These are phyloP conservation scores for Amanita pseudoporphyria DNA, from an alignment of 768 basidiomycete genomes.

Conservation along the genomic window DNA sequence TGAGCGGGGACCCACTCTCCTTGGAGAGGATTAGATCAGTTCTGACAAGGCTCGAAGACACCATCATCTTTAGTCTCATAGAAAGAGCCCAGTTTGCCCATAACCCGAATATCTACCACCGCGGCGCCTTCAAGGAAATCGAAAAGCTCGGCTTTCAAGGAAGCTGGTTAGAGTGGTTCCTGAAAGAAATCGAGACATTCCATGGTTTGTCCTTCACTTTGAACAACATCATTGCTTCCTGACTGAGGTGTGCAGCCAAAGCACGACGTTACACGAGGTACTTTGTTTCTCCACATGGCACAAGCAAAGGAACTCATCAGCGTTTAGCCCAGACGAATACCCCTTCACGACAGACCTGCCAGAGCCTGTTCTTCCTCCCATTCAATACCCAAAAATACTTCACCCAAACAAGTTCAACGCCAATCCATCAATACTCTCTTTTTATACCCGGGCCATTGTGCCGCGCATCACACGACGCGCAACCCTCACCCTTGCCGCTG, in stretches of 20 bases:
- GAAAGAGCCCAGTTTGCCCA: slow-evolving; percentile 96
- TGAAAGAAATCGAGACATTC: slow-evolving; percentile 90
- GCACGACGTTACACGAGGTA: slow-evolving; percentile 92
- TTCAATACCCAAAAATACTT: slow-evolving; percentile 69
- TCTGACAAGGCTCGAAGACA: slow-evolving; percentile 89
- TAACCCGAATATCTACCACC: slow-evolving; percentile 82
- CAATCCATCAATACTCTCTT: slow-evolving; percentile 77
- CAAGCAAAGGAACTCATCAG: not conserved
- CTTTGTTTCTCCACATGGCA: not conserved
- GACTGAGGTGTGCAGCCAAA: slow-evolving; percentile 50
- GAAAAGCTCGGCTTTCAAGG: slow-evolving; percentile 65
- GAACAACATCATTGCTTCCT: not conserved
- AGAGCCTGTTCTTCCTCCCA: slow-evolving; percentile 64
- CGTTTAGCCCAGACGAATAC: slow-evolving; percentile 87
- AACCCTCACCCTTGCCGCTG: slow-evolving; percentile 53
- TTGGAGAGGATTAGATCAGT: slow-evolving; percentile 85
- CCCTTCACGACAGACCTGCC: slow-evolving; percentile 86
- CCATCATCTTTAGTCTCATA: slow-evolving; percentile 96
- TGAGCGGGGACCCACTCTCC: slow-evolving; percentile 74
- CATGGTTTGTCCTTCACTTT: slow-evolving; percentile 68
- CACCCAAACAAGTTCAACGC: slow-evolving; percentile 76
- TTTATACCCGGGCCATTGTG: slow-evolving; percentile 84
- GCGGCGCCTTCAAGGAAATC: slow-evolving; percentile 72
- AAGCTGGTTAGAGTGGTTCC: slow-evolving; percentile 96
- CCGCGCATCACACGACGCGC: slow-evolving; percentile 78